Conservation (phyloP, 805 yeast species). For the Candida corydali region DNA sequence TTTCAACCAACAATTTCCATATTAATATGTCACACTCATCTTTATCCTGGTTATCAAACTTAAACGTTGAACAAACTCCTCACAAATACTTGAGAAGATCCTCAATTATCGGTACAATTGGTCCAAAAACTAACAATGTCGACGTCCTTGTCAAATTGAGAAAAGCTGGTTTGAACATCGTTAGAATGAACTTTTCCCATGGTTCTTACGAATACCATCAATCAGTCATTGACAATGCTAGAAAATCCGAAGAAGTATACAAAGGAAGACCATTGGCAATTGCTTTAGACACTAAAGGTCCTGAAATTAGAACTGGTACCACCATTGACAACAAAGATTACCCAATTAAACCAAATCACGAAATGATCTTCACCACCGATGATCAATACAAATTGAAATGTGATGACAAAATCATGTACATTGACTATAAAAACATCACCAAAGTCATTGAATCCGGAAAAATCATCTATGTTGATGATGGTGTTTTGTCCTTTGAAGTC, state of each 20-base stretch:
- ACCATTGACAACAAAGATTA: slow-evolving; percentile 76
- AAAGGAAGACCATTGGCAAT: slow-evolving; percentile 97
- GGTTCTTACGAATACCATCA: slow-evolving; percentile 98
- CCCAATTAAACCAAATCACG: slow-evolving; percentile 81
- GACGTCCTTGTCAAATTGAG: slow-evolving; percentile 82
- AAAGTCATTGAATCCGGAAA: slow-evolving; percentile 86
- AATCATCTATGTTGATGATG: slow-evolving; percentile 94
- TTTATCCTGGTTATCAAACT: slow-evolving; percentile 77
- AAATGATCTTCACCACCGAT: slow-evolving; percentile 91
- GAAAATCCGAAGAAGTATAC: slow-evolving; percentile 85
- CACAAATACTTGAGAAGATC: slow-evolving; percentile 84
- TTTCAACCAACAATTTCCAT: no score
- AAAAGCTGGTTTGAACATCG: slow-evolving; percentile 97
- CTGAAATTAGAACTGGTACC: slow-evolving; percentile 98
- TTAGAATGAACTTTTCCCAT: slow-evolving; percentile 98
- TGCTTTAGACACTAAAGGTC: slow-evolving; percentile 99
- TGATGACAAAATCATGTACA: slow-evolving; percentile 78
- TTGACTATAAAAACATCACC: slow-evolving; percentile 96
- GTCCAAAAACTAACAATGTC: slow-evolving; percentile 93
- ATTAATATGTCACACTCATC: slow-evolving; percentile 40
- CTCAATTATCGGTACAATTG: slow-evolving; percentile 97
- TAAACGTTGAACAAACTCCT: slow-evolving; percentile 71
- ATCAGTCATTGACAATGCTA: slow-evolving; percentile 91
- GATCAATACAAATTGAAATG: slow-evolving; percentile 66
- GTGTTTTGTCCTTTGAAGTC: slow-evolving; percentile 94